Percentiles rank a stretch among this genome's conserved stretches.
phyloP scores from a whole-genome alignment of 257 asterid species.

The Capsicum pubescens region DNA sequence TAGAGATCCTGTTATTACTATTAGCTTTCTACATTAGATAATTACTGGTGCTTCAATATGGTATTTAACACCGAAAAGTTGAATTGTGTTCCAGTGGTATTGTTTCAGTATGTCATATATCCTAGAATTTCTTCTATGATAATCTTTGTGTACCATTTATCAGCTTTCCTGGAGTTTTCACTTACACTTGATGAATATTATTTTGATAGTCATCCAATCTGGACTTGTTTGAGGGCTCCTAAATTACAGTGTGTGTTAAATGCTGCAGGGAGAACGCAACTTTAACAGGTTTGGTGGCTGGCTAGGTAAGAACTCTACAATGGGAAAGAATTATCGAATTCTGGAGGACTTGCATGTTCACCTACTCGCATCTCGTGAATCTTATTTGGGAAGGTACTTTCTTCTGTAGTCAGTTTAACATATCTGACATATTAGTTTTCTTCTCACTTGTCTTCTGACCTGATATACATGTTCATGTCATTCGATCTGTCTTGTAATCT shows the following conservation, averaged over 20 bases:
- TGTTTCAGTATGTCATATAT: conserved; percentile 15
- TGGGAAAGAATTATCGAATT: conserved; percentile 83
- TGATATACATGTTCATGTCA: conserved; percentile 19
- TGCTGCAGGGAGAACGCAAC: conserved; percentile 89
- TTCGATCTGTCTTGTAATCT: background rate
- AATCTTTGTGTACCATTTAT: conserved; percentile 7
- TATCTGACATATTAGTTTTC: background rate
- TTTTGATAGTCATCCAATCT: conserved; percentile 9
- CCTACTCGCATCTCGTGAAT: conserved; percentile 86
- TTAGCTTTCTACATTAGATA: conserved; percentile 11
- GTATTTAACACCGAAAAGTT: background rate
- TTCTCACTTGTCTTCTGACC: conserved; percentile 2
- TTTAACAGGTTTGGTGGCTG: conserved; percentile 97
- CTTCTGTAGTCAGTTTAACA: conserved; percentile 1
- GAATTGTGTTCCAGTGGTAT: conserved; percentile 4
- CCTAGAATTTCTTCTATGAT: background rate
- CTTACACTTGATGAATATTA: background rate
- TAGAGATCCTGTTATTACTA: conserved; percentile 19
- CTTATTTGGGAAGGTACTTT: conserved; percentile 79
- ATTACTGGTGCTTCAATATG: conserved; percentile 14
- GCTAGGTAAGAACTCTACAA: conserved; percentile 96
- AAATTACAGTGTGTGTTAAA: conserved; percentile 18
- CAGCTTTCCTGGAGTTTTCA: conserved; percentile 15
- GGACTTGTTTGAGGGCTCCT: background rate
- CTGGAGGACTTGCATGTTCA: conserved; percentile 94